Conservation (phyloP, 768 basidiomycete species). For the Mycena rosella region DNA sequence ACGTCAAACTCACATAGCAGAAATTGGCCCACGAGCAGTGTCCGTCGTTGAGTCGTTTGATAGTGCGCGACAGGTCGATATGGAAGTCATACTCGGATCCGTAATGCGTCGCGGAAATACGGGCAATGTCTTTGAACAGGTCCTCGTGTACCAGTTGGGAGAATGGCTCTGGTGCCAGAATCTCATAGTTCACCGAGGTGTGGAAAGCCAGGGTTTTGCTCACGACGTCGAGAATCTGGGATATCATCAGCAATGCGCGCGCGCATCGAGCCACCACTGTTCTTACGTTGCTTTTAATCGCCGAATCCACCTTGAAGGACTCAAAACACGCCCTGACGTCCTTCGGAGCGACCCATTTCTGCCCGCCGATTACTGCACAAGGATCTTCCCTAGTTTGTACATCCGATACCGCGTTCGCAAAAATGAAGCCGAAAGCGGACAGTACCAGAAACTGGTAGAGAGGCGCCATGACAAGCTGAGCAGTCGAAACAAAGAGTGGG, state of each 20-base stretch:
- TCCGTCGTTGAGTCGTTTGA: constrained; percentile 71
- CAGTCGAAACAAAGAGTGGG: background rate
- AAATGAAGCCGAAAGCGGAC: constrained; percentile 1
- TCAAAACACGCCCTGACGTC: constrained; percentile 66
- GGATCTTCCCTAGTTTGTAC: constrained; percentile 49
- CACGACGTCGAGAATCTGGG: constrained; percentile 65
- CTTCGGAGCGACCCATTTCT: constrained; percentile 67
- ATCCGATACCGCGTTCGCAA: background rate
- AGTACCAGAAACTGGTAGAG: constrained; percentile 12
- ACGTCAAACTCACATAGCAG: constrained; percentile 61
- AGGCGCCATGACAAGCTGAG: constrained; percentile 12
- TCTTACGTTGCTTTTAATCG: constrained; percentile 65
- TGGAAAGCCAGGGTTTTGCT: constrained; percentile 72
- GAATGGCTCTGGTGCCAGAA: constrained; percentile 67
- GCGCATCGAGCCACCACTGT: background rate
- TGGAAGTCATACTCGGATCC: constrained; percentile 68
- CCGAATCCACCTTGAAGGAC: constrained; percentile 61
- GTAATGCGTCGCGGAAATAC: constrained; percentile 59
- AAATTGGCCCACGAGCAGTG: constrained; percentile 69
- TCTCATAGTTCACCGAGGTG: constrained; percentile 71
- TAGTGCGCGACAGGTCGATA: constrained; percentile 64
- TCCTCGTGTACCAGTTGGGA: constrained; percentile 68
- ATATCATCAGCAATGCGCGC: background rate
- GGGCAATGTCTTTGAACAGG: constrained; percentile 61
- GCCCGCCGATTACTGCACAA: constrained; percentile 64